These are phyloP conservation scores for Dicorynia guianensis DNA, from an alignment of 306 rosid species.

Conservation along the genomic window DNA sequence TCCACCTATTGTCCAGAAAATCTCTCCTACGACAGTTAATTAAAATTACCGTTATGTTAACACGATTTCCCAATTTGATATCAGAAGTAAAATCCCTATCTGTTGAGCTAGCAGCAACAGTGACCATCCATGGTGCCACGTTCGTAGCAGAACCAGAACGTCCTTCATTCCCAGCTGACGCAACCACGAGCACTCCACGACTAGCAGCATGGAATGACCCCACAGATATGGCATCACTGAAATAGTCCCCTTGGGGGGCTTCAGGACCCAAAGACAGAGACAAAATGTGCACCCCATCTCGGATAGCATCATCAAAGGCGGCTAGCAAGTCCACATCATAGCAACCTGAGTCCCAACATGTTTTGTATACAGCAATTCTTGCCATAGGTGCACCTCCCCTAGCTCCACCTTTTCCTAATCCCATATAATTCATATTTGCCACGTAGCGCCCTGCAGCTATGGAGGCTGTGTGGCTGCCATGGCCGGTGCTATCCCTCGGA, in stretches of 20 bases:
- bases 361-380: conserved; percentile 76
- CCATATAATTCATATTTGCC: conserved; percentile 76
- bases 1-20: conserved; percentile 11
- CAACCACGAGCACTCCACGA: conserved; percentile 76
- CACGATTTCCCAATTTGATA: conserved; percentile 61
- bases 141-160: conserved; percentile 71
- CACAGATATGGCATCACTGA: conserved; percentile 82
- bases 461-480: conserved; percentile 87
- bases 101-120: conserved; percentile 90
- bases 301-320: conserved; percentile 85
- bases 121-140: conserved; percentile 84
- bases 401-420: conserved; percentile 78
- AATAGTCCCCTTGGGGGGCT: conserved; percentile 84
- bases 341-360: conserved; percentile 92
- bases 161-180: conserved; percentile 85
- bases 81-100: conserved; percentile 87
- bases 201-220: conserved; percentile 84
- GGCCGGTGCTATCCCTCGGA: conserved; percentile 84
- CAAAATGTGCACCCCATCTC: conserved; percentile 82
- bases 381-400: conserved; percentile 89
- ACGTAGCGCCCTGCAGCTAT: conserved; percentile 83
- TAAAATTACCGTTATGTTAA: conserved; percentile 58
- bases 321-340: conserved; percentile 83
- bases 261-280: conserved; percentile 81
- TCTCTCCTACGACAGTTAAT: not conserved